phyloP scores from a whole-genome alignment of 139 green algal species.

The Edaphochlamys debaryana region DNA sequence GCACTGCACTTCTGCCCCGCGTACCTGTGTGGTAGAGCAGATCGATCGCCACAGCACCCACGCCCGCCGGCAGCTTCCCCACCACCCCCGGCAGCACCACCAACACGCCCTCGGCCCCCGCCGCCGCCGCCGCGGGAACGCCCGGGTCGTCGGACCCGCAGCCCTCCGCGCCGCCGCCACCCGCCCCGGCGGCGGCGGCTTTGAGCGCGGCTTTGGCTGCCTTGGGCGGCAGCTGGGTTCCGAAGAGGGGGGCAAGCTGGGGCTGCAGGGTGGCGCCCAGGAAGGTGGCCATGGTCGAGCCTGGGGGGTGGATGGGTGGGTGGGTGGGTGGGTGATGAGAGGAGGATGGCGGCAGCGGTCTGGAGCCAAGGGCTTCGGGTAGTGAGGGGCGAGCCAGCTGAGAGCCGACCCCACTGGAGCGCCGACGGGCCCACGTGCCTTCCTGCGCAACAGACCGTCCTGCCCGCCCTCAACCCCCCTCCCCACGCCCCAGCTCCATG shows the following conservation, averaged over 20 bases:
- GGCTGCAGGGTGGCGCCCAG: slow-evolving; percentile 41
- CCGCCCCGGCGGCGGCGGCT: not conserved
- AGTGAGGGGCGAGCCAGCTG: too few species aligned
- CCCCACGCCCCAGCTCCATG: too few species aligned
- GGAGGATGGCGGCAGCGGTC: too few species aligned
- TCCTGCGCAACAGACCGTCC: too few species aligned
- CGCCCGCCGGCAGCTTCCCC: slow-evolving; percentile 2
- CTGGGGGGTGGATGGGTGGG: too few species aligned
- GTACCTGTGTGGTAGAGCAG: slow-evolving; percentile 51
- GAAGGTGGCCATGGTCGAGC: slow-evolving; percentile 28
- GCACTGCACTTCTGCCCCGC: too few species aligned
- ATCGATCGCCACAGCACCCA: slow-evolving; percentile 45
- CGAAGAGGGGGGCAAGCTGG: slow-evolving; percentile 58
- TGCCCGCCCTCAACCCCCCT: too few species aligned
- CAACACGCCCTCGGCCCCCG: not conserved
- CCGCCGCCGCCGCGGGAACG: not conserved
- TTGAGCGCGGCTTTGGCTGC: slow-evolving; percentile 26
- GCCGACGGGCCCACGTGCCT: too few species aligned
- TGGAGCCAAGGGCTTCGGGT: too few species aligned
- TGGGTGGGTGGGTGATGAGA: too few species aligned
- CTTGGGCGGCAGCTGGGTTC: slow-evolving; percentile 39
- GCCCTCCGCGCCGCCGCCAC: not conserved
- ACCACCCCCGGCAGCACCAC: slow-evolving; percentile 37
- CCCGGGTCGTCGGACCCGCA: too few species aligned
- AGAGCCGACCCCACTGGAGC: too few species aligned